phyloP scores from a whole-genome alignment of 495 filamentous ascomycete species.

The Eremomyces bilateralis region DNA sequence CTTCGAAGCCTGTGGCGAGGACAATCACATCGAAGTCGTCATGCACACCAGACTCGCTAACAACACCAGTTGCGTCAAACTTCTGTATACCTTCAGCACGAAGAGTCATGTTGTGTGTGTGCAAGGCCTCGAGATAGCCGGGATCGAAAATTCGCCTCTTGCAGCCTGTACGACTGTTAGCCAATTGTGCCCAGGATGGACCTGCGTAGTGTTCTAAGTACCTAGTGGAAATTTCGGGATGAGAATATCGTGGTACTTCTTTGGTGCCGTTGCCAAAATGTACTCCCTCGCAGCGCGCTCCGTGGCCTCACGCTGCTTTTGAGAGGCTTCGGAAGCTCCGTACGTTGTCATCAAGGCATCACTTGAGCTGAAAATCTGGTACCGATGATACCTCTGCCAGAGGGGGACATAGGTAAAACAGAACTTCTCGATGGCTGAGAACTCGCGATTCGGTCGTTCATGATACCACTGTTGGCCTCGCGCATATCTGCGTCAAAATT shows the following conservation, averaged over 20 bases:
- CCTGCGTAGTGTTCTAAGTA: no score
- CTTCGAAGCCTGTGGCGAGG: constrained; percentile 22
- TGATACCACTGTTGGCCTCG: constrained; percentile 20
- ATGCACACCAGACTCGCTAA: constrained; percentile 9
- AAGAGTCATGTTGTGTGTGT: constrained; percentile 17
- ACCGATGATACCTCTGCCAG: constrained; percentile 10
- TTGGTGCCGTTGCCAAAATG: constrained; percentile 18
- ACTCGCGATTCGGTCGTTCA: constrained; percentile 13
- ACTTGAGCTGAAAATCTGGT: constrained; percentile 12
- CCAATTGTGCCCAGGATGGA: neutral
- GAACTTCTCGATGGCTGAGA: constrained; percentile 11
- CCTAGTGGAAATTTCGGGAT: constrained; percentile 21
- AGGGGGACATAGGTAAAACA: constrained; percentile 14
- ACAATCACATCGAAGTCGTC: constrained; percentile 22
- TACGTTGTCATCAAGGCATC: constrained; percentile 15
- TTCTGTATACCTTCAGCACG: constrained; percentile 17
- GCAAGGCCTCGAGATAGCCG: constrained; percentile 11
- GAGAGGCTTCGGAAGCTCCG: constrained; percentile 5
- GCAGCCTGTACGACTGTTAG: constrained; percentile 15
- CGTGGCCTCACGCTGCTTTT: constrained; percentile 3
- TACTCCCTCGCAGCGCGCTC: constrained; percentile 13
- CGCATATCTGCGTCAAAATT: no score
- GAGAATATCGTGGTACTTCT: constrained; percentile 22
- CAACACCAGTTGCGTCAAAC: constrained; percentile 18
- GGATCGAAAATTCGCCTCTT: constrained; percentile 25